These are phyloP conservation scores for Rhynchospora tenuis DNA, from an alignment of 176 grass and related monocot species.

Conservation along the genomic window DNA sequence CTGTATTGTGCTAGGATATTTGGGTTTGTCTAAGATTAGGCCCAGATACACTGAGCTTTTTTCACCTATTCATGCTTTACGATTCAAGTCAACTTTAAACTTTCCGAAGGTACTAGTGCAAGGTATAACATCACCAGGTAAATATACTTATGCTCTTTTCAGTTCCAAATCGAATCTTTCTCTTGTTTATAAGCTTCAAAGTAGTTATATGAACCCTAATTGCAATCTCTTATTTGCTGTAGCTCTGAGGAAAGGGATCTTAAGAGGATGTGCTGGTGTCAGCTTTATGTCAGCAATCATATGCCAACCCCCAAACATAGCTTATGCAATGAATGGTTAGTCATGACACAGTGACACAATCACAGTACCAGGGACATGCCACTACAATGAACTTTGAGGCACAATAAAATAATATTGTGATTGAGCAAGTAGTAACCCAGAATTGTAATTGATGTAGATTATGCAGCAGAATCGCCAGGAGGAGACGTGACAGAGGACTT, in stretches of 20 bases:
- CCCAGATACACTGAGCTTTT: not conserved
- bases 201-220: not conserved
- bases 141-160: not conserved
- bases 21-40: conserved; percentile 9
- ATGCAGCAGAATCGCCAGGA: not conserved
- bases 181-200: not conserved
- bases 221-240: not conserved
- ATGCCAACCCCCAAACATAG: conserved; percentile 23
- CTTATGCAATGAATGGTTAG: conserved; percentile 57
- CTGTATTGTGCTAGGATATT: not conserved
- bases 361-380: not conserved
- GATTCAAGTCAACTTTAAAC: not conserved
- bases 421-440: not conserved
- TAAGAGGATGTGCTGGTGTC: conserved; percentile 36
- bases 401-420: not conserved
- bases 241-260: conserved; percentile 30
- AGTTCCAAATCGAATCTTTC: not conserved
- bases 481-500: conserved; percentile 36
- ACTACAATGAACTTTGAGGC: not conserved
- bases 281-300: conserved; percentile 26
- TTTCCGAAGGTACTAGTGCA: not conserved
- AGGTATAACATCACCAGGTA: conserved; percentile 12
- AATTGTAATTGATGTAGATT: conserved; percentile 3
- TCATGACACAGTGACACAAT: not conserved
- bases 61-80: not conserved